Conservation (phyloP, 73 alveolate genomes). For the Paramecium sexaurelia region DNA sequence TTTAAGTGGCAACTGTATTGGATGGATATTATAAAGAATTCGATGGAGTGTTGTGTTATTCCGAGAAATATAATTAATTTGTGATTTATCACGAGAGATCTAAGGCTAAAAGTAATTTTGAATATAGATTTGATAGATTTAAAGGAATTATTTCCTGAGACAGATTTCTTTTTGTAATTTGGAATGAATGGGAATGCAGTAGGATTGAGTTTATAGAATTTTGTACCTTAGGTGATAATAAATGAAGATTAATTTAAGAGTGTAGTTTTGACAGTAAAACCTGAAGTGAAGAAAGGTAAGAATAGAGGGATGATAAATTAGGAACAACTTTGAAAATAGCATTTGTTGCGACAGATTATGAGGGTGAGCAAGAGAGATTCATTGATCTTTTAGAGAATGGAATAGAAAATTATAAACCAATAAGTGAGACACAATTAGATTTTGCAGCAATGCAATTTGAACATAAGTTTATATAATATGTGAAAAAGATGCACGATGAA, state of each 20-base stretch:
- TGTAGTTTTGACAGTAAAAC: background rate
- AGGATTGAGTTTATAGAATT: background rate
- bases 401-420: background rate
- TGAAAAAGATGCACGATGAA: constrained; percentile 6
- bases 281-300: constrained; percentile 13
- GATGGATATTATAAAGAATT: constrained; percentile 32
- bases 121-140: background rate
- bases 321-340: background rate
- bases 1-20: constrained; percentile 13
- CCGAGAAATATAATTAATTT: constrained; percentile 18
- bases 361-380: background rate
- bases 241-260: background rate
- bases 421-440: constrained; percentile 11
- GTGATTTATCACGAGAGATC: constrained; percentile 9
- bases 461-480: background rate
- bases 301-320: background rate
- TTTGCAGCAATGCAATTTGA: constrained; percentile 20
- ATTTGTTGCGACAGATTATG: background rate
- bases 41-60: constrained; percentile 16
- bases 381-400: background rate
- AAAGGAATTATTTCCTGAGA: constrained; percentile 20
- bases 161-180: background rate
- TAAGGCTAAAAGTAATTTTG: background rate
- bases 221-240: background rate
- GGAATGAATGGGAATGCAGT: constrained; percentile 32